A percentile compares a stretch with the other conserved stretches of the same genome.
These are phyloP conservation scores for Microcyclospora pomicola DNA, from an alignment of 2,329 filamentous ascomycete genomes.

Conservation along the genomic window DNA sequence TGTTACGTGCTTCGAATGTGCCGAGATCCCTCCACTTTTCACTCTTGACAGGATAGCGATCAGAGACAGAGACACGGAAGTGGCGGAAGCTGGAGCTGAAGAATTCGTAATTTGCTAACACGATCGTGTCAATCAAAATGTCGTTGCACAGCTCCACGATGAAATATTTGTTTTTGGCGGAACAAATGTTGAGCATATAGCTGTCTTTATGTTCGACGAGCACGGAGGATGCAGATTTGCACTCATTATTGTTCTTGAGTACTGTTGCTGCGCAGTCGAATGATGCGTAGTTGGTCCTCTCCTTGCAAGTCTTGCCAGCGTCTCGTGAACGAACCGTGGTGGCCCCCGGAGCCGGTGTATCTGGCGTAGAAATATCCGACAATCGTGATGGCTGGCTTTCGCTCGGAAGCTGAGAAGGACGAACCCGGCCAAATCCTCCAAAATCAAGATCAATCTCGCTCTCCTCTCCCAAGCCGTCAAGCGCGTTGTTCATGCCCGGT, in stretches of 20 bases:
- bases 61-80: slow-evolving; percentile 83
- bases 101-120: slow-evolving; percentile 98
- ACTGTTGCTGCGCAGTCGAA: slow-evolving; percentile 94
- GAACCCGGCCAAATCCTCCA: slow-evolving; percentile 41
- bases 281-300: slow-evolving; percentile 92
- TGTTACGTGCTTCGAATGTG: slow-evolving; percentile 81
- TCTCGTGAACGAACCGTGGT: slow-evolving; percentile 61
- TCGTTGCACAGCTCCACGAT: slow-evolving; percentile 86
- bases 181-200: slow-evolving; percentile 93
- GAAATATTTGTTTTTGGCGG: slow-evolving; percentile 75
- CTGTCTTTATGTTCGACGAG: slow-evolving; percentile 95
- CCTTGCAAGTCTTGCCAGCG: slow-evolving; percentile 93
- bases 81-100: slow-evolving; percentile 93
- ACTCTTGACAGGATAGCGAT: slow-evolving; percentile 81
- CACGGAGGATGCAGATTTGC: slow-evolving; percentile 77
- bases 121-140: slow-evolving; percentile 80
- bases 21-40: slow-evolving; percentile 87
- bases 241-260: slow-evolving; percentile 73
- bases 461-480: slow-evolving; percentile 75
- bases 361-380: slow-evolving; percentile 1
- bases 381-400: not conserved
- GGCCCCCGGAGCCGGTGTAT: slow-evolving; percentile 4
- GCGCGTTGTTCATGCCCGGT: slow-evolving; percentile 47
- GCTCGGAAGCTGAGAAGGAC: slow-evolving; percentile 8
- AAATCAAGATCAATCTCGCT: slow-evolving; percentile 70